Base-by-base conservation (phyloP, 345 rosid species). In the Arabidopsis arenosa region DNA sequence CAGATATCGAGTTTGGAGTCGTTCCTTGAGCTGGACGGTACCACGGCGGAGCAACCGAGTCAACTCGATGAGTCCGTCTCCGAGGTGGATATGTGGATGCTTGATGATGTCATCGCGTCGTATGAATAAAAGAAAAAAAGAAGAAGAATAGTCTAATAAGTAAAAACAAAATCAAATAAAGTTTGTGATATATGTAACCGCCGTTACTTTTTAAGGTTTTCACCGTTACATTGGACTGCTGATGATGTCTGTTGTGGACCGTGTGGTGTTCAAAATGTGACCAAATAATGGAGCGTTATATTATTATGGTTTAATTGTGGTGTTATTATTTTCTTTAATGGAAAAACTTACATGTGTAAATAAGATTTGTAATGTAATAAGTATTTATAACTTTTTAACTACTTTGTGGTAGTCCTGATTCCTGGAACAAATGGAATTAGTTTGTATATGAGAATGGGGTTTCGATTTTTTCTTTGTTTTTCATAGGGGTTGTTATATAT, bases 81-180 rank as follows among this genome's bases (percentile, higher is more conserved):
- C 17, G 75, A 54, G 49, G 60, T 58, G 79, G 89, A 85, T 73
- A 80, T 86, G 14, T 90, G 98, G 98, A 86, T 85, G 90, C 77
- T 90, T 49, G 93, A 86, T 62, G 90, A 89, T 70, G 70, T 86
- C 52, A 82, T 83, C 68, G 72, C 85, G 9, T 33, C 77, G 56
- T 78, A 49, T 54, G 32, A 57, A 14, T 72, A 18, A 66, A 39
- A 58, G 26, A 37, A 5, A 21, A 13, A 14, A 36, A 39, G 3
- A n/a, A 15, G 7, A 37, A 5, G 32, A 23, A 28, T 28, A 28
- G 5, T 28, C 4, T 30, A 47, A 57, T 5, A 51, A 56, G 26
- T 14, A 12, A 10, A 74, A 37, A 23, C 26, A n/a, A 49, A 13
- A 6, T n/a, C 5, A 18, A 68, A 75, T 60, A 68, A 68, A 40